Evolutionary conservation across 1,284 basidiomycete species (phyloP).

Genomic region (Microbotryum lychnidis-dioicae): DNA sequence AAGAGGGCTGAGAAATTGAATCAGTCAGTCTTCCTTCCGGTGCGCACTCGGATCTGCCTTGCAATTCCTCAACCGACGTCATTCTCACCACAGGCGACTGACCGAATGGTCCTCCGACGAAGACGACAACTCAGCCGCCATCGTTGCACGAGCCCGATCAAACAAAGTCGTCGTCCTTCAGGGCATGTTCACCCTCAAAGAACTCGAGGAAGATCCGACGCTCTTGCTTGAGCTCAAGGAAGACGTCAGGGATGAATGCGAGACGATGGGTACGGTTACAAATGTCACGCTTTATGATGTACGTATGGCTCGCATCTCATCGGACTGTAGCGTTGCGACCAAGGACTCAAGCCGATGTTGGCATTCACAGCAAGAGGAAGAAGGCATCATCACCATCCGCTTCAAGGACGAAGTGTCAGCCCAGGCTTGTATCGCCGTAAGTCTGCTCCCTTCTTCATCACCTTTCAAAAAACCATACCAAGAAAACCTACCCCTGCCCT

Average conservation of each 20-base stretch:
- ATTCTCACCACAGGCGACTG: slow-evolving; percentile 52
- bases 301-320: slow-evolving; percentile 45
- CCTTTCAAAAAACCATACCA: background rate
- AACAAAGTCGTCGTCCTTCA: slow-evolving; percentile 71
- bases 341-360: background rate
- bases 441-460: slow-evolving; percentile 37
- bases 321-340: background rate
- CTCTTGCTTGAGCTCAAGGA: slow-evolving; percentile 88
- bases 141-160: slow-evolving; percentile 47
- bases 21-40: slow-evolving; percentile 50
- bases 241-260: slow-evolving; percentile 91
- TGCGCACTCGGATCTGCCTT: background rate
- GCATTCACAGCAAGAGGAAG: slow-evolving; percentile 65
- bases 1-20: slow-evolving; percentile 80
- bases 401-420: slow-evolving; percentile 82
- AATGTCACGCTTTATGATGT: slow-evolving; percentile 96
- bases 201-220: slow-evolving; percentile 78
- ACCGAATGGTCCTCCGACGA: slow-evolving; percentile 69
- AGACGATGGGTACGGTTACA: slow-evolving; percentile 84
- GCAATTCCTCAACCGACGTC: too few relatives aligned
- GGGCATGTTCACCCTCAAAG: slow-evolving; percentile 85
- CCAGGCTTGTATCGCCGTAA: slow-evolving; percentile 73
- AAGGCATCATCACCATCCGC: slow-evolving; percentile 93
- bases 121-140: slow-evolving; percentile 40
- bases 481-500: background rate